Base-by-base conservation (phyloP, 148 eudicot genomes). In the Vaccinium corymbosum region DNA sequence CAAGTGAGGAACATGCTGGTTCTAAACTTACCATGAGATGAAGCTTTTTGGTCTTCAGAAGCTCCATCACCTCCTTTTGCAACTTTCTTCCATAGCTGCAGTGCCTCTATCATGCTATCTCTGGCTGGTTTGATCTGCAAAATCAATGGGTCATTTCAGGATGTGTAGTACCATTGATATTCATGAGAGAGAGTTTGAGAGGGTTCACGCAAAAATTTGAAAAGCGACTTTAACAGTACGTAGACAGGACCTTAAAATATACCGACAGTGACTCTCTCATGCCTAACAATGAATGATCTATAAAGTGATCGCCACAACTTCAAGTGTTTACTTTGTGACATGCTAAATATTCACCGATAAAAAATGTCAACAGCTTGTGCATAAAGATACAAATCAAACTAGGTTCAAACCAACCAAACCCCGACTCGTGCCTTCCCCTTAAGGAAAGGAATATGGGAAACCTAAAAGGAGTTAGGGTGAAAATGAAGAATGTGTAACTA, bases 71-170 rank as follows among this genome's bases (percentile, higher is more conserved):
- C 92, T 79, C 79, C 88, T 87, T 90, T 92, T 27, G 94, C 90
- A 88, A 94, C 87, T 86, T 88, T 91, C 89, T 93, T 95, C 99
- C 99, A 97, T 42, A 86, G 91, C 82, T 89, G 98, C 86, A 97
- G 88, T 62, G 99, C 98, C 87, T 97, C 99, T 48, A 88, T 86
- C 89, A 97, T 89, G 85, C 98, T 94, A 89, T 97, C 98, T 90
- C 99, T 94, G 82, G 92, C 99, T 64, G 99, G 99, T 87, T 95
- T 97, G 83, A 97, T 94, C 99, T 97, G 89, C 79, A 57, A 83
- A 85, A 86, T 59, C 72, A 55, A 71, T 32, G 59, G 49, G 62
- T 56, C 71, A 82, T 71, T 61, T 68, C 62, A 66, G 49, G 25
- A 75, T 6, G 25, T 2, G 52, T 9, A 75, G 78, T 48, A 46